A percentile compares a stretch with the other conserved stretches of the same genome.
These are phyloP conservation scores for Chimonanthus praecox DNA, from an alignment of 164 flowering plant species.

Conservation along the genomic window DNA sequence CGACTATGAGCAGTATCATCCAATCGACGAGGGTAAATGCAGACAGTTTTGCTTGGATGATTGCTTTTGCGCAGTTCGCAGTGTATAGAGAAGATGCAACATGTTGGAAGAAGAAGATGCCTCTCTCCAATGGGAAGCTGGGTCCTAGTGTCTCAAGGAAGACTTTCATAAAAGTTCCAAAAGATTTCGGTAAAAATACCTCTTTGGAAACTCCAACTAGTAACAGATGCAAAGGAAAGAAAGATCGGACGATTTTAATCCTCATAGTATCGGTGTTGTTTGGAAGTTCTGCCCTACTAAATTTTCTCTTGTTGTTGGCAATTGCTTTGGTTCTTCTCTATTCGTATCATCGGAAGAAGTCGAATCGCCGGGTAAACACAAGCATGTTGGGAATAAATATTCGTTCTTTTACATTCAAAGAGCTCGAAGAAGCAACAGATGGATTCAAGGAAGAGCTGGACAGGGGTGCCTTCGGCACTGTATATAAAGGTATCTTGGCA, in stretches of 20 bases:
- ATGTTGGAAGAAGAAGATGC: constrained; percentile 23
- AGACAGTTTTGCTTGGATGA: constrained; percentile 38
- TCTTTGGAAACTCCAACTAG: no score
- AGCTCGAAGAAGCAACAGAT: constrained; percentile 19
- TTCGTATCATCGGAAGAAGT: background rate
- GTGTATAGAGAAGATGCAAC: constrained; percentile 9
- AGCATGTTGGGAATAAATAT: background rate
- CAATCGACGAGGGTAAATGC: constrained; percentile 28
- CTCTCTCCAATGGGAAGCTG: constrained; percentile 14
- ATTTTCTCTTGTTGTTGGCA: background rate
- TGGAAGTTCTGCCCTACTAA: constrained; percentile 10
- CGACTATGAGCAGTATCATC: constrained; percentile 22
- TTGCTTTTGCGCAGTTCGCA: constrained; percentile 48
- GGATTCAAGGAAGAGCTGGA: constrained; percentile 17
- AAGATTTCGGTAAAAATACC: background rate
- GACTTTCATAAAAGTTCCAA: constrained; percentile 17
- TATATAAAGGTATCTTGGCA: constrained; percentile 15
- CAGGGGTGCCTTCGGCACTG: constrained; percentile 12
- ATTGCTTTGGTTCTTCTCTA: background rate
- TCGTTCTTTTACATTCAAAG: constrained; percentile 16
- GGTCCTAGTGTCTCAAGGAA: constrained; percentile 1
- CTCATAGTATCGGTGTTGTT: constrained; percentile 1
- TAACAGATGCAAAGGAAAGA: background rate
- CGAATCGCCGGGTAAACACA: background rate
- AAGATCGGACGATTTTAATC: background rate